These are phyloP conservation scores for Fusarium fujikuroi DNA, from an alignment of 2,329 filamentous ascomycete species.

Conservation along the genomic window DNA sequence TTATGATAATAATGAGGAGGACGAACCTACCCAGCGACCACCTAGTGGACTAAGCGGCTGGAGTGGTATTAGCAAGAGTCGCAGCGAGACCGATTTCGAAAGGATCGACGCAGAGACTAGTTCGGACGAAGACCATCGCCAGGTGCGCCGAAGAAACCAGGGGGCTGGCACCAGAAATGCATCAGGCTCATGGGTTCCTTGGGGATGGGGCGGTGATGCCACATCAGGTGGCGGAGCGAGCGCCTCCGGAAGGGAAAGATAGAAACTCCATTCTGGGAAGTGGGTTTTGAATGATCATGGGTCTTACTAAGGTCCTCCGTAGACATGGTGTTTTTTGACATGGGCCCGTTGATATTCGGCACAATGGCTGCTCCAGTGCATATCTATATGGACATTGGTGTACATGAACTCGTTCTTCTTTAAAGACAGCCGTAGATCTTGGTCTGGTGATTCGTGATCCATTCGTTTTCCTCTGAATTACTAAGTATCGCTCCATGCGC, in stretches of 20 bases:
- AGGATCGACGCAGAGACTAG: slow-evolving; percentile 82
- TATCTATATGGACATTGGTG: slow-evolving; percentile 21
- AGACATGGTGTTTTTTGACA: slow-evolving; percentile 25
- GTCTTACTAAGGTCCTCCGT: slow-evolving; percentile 18
- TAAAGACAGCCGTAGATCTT: not conserved
- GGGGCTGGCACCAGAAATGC: slow-evolving; percentile 36
- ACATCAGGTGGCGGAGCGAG: slow-evolving; percentile 41
- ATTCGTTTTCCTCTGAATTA: slow-evolving; percentile 1
- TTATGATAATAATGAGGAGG: slow-evolving; percentile 46
- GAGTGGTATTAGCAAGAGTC: slow-evolving; percentile 78
- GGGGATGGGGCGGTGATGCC: slow-evolving; percentile 54
- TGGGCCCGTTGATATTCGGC: slow-evolving; percentile 13
- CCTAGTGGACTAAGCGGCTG: slow-evolving; percentile 60
- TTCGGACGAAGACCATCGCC: slow-evolving; percentile 60
- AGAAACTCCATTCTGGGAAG: slow-evolving; percentile 38
- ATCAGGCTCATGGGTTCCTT: slow-evolving; percentile 61
- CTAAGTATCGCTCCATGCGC: slow-evolving; percentile 20
- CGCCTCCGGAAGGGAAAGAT: slow-evolving; percentile 53
- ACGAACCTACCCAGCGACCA: slow-evolving; percentile 54
- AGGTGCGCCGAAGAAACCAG: slow-evolving; percentile 48
- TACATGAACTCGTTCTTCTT: slow-evolving; percentile 9
- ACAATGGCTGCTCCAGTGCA: slow-evolving; percentile 4
- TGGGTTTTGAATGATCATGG: slow-evolving; percentile 46
- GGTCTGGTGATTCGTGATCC: not conserved
- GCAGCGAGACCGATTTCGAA: slow-evolving; percentile 89